Conservation (phyloP, 257 asterid genomes). For the Penstemon newberryi region DNA sequence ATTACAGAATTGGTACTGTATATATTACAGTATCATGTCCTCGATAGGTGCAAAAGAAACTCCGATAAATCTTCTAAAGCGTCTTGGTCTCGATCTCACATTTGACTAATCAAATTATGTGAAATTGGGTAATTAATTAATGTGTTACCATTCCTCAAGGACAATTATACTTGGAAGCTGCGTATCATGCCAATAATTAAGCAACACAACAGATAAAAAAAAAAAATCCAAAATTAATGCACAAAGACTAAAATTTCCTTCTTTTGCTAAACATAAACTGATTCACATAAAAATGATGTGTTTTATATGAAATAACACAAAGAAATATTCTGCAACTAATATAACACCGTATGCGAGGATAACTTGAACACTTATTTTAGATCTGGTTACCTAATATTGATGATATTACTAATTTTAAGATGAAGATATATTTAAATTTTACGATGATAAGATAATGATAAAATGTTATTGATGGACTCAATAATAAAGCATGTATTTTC, state of each 20-base stretch:
- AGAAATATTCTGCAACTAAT: no score
- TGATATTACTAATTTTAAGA: background rate
- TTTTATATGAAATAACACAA: no score
- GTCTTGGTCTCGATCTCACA: conserved; percentile 24
- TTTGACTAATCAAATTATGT: conserved; percentile 4
- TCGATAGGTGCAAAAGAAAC: conserved; percentile 20
- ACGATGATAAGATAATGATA: background rate
- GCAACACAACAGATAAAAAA: no score
- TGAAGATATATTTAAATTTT: no score
- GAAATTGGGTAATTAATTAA: background rate
- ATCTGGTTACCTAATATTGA: background rate
- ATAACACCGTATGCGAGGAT: background rate
- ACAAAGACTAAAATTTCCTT: no score
- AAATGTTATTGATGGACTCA: background rate
- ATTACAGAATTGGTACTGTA: conserved; percentile 8
- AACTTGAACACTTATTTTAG: background rate
- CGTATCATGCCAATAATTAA: no score
- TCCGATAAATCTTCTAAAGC: conserved; percentile 4
- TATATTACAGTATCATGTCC: background rate
- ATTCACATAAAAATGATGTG: no score
- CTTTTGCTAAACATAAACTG: no score
- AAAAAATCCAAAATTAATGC: no score
- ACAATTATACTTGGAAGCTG: no score
- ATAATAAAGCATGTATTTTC: no score
- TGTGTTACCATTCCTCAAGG: background rate